Conservation (phyloP, 352 stramenopile genomes). For the Phytophthora multivora region DNA sequence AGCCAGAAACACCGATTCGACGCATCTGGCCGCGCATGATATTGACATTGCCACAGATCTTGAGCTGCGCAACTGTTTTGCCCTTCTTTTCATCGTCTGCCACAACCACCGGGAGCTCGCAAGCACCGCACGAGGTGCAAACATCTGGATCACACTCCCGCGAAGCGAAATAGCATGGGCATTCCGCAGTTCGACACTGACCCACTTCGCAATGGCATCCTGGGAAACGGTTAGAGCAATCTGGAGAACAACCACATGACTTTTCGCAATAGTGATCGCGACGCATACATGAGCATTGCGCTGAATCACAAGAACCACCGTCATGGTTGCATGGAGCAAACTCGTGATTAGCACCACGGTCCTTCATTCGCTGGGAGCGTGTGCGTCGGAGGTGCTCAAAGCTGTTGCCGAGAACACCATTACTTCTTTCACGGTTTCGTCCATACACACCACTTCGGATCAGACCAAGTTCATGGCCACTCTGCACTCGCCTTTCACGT, state of each 20-base stretch:
- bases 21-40: conserved; percentile 62
- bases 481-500: conserved; percentile 6
- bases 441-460: conserved; percentile 14
- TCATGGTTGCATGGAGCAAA: conserved; percentile 72
- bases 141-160: conserved; percentile 78
- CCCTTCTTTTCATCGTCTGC: conserved; percentile 34
- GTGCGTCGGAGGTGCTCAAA: conserved; percentile 73
- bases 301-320: conserved; percentile 58
- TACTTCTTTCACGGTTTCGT: conserved; percentile 32
- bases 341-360: conserved; percentile 77
- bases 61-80: conserved; percentile 38
- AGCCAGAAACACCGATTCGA: conserved; percentile 58
- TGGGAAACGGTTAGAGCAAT: conserved; percentile 81
- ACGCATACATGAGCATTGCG: conserved; percentile 79
- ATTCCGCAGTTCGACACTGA: conserved; percentile 60
- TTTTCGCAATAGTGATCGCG: conserved; percentile 83
- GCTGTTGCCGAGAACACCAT: conserved; percentile 59
- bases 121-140: conserved; percentile 67
- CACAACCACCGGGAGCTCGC: conserved; percentile 61
- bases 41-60: conserved; percentile 75
- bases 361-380: conserved; percentile 80
- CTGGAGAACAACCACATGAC: conserved; percentile 58
- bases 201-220: conserved; percentile 67
- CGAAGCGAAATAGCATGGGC: conserved; percentile 71
- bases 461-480: conserved; percentile 18